Base-by-base conservation (phyloP, 768 basidiomycete species). In the Serendipita sp. region DNA sequence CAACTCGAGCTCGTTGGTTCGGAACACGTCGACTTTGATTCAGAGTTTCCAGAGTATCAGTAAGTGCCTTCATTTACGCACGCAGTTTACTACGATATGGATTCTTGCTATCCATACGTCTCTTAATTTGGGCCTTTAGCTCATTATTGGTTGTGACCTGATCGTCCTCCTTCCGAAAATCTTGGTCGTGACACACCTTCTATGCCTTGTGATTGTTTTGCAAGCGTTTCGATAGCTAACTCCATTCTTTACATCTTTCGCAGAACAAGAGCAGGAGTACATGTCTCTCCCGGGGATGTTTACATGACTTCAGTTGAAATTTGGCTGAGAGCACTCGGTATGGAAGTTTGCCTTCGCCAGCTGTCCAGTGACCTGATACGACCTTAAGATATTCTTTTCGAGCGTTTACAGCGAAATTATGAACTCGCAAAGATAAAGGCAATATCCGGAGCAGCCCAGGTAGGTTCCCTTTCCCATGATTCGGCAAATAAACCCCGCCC, bases 241-340 rank as follows among this genome's bases (percentile, higher is more conserved):
- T 41, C 41, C 13, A 41, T 13, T 13, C 41, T 41, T 41, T 41
- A 13, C 5, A 41, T 13, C 41, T 41, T 41, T 41, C 28, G 56
- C 2, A 92, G 90, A 72, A 92, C 89, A 0, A 86, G 88, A 66
- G 88, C 88, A 54, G 90, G 90, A 3, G 87, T 92, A 66, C 90
- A 90, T 74, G 90, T 87, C 48, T 88, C 87, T 0, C 86, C 87
- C 3, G 88, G 88, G 35, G 89, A 92, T 73, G 88, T 88, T 28
- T 90, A 87, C 71, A 91, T 88, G 45, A 90, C 89, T 4, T 89
- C 90, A 1, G 81, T 92, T 53, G 89, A 92, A 70, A 89, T 92
- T 87, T 92, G 89, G 89, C 83, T 90, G 64, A 89, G 88, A 72
- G 86, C 80, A 15, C 80, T 92, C 60, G 90, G 90, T 89, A 73